phyloP scores from a whole-genome alignment of 352 stramenopile species.

The Globisporangium cystogenes region DNA sequence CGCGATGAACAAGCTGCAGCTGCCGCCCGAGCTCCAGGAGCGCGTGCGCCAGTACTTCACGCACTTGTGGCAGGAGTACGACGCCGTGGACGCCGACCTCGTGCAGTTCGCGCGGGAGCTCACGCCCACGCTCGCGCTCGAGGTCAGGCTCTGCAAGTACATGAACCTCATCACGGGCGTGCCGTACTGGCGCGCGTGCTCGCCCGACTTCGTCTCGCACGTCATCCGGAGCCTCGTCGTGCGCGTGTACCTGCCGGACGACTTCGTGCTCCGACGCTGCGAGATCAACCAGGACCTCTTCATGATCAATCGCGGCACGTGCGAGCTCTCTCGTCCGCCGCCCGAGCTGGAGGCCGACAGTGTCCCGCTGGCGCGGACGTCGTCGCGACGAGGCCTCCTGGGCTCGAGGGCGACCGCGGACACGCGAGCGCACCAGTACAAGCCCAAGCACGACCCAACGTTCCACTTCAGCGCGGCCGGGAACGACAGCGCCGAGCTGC shows the following conservation, averaged over 20 bases:
- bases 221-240: slow-evolving; percentile 41
- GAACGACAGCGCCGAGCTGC: slow-evolving; percentile 2
- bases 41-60: slow-evolving; percentile 66
- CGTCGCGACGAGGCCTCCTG: not conserved
- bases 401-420: not conserved
- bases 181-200: slow-evolving; percentile 28
- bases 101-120: slow-evolving; percentile 50
- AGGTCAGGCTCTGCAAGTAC: slow-evolving; percentile 72
- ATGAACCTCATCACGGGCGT: slow-evolving; percentile 51
- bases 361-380: not conserved
- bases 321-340: slow-evolving; percentile 19
- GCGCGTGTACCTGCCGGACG: slow-evolving; percentile 55
- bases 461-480: slow-evolving; percentile 1
- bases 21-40: slow-evolving; percentile 40
- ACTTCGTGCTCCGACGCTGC: slow-evolving; percentile 48
- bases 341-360: too few species aligned
- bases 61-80: slow-evolving; percentile 63
- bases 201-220: slow-evolving; percentile 48
- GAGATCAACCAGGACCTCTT: slow-evolving; percentile 55
- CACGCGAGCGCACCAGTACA: too few species aligned
- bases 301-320: slow-evolving; percentile 59
- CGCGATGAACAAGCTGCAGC: slow-evolving; percentile 42
- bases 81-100: slow-evolving; percentile 50
- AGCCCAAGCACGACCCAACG: not conserved
- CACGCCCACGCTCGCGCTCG: slow-evolving; percentile 51